Evolutionary conservation across 2,329 filamentous ascomycete genomes (phyloP), one percentile per base, ranked within the genome.

Genomic region (Aspergillus sclerotialis): DNA sequence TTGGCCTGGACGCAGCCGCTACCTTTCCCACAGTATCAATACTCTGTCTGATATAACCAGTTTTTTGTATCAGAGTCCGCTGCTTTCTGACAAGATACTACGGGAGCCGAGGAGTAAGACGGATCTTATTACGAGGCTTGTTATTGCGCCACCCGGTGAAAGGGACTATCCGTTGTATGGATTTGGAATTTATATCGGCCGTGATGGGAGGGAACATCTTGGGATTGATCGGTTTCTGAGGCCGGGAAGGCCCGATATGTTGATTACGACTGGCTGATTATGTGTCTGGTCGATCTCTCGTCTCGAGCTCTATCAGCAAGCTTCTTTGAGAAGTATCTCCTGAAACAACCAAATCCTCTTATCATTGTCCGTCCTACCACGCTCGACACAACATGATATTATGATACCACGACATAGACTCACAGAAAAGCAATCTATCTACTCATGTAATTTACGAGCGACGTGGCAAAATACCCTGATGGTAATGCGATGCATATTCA

Each of bases 31-130:
- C 54, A 71, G 72, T 4, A 78, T 84, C 26, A 75, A 72, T 40
- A 85, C 75, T 30, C 69, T 93, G 12, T 83, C 84, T 1, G 86
- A 89, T 55, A 69, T 89, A 14, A 73, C 93, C 46, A 82, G 78
- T 52, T 89, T 90, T 55, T 69, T 90, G 27, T 78, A 84, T 39
- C 80, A 81, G 46, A 80, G 80, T 28, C 80, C 82, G 15, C 67
- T 93, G 12, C 67, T 85, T 2, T 69, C 75, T 4, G 88, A 94
- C 51, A 71, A 78, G 7, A 75, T 82, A 0, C 90, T 95, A 55
- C 72, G 78, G 32, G 74, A 79, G 24, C 76, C 82, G 3, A 68
- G 71, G 17, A 79, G 72, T n/a, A 81, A 80, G 44, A 68, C 68
- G 0, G 82, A 88, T 44, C 71, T 95, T 13, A 72, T 81, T 14